These are phyloP conservation scores for Tubosaeta brunneosetosa DNA, from an alignment of 768 basidiomycete species.

Conservation along the genomic window DNA sequence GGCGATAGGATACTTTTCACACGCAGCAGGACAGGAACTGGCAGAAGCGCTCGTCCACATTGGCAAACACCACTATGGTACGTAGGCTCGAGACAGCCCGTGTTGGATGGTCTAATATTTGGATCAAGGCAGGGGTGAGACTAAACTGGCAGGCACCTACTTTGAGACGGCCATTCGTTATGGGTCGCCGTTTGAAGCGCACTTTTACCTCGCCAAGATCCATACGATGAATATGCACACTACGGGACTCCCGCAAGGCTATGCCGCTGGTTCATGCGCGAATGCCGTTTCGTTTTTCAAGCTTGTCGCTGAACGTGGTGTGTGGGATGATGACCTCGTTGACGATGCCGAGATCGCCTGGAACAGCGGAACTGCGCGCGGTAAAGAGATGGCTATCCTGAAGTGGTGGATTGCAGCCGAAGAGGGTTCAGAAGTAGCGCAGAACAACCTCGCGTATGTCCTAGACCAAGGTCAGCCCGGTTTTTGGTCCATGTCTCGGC, in stretches of 20 bases:
- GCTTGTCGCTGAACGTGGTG: slow-evolving; percentile 83
- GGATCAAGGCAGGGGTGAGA: slow-evolving; percentile 61
- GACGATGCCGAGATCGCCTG: slow-evolving; percentile 76
- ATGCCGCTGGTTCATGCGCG: slow-evolving; percentile 73
- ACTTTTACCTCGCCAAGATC: slow-evolving; percentile 87
- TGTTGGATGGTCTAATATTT: slow-evolving; percentile 3
- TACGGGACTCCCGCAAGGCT: slow-evolving; percentile 39
- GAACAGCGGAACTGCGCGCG: slow-evolving; percentile 63
- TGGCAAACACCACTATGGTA: slow-evolving; percentile 73
- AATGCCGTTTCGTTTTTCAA: slow-evolving; percentile 93
- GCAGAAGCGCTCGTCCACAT: slow-evolving; percentile 91
- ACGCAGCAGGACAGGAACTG: slow-evolving; percentile 82
- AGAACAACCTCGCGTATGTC: slow-evolving; percentile 91
- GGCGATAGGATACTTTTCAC: slow-evolving; percentile 63
- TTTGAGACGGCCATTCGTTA: slow-evolving; percentile 82
- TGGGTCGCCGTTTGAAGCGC: slow-evolving; percentile 93
- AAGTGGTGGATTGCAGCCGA: slow-evolving; percentile 97
- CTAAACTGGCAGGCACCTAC: slow-evolving; percentile 58
- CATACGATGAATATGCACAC: slow-evolving; percentile 54
- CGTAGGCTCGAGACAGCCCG: slow-evolving; percentile 11
- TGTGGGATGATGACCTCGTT: slow-evolving; percentile 78
- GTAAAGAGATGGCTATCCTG: slow-evolving; percentile 79
- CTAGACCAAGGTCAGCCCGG: slow-evolving; percentile 76
- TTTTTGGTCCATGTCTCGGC: slow-evolving; percentile 29
- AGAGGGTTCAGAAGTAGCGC: slow-evolving; percentile 84